Base-by-base conservation (phyloP, 2,329 filamentous ascomycete species). In the Cryphonectria radicalis region DNA sequence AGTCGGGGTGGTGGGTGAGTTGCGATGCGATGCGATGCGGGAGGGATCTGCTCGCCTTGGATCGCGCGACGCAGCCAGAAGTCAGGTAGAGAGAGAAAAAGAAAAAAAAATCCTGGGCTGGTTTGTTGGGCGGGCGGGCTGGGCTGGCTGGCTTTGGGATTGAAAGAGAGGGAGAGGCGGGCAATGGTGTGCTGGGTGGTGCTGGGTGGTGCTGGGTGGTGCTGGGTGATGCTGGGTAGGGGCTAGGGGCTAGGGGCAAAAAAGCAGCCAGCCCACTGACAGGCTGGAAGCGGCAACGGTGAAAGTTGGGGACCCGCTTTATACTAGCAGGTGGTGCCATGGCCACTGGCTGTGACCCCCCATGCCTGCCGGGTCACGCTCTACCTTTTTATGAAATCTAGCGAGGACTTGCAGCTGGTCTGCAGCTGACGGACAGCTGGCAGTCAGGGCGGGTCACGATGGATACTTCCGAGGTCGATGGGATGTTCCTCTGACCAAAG, bases 21-120 rank as follows among this genome's bases (percentile, higher is more conserved):
- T 66, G 50, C 50, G 68, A 53, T 70, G 32, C 32, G 32, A 32
- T 28, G 63, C 53, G 50, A 67, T 42, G 66, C 43, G 71, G 71
- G 63, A 69, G 71, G 71, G 69, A 71, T 73, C 64, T 66, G 71
- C 71, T 73, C 59, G 65, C 66, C 64, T 37, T 60, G 63, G 63
- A 50, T 70, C 62, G 71, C 71, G 69, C 68, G 71, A 66, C 66
- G 63, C 66, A 66, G 37, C 62, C 46, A 62, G 53, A 43, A 28
- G 67, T 53, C 57, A 68, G 65, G 66, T 60, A 65, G 46, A 68
- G 71, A 62, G 50, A 66, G 65, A 66, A 65, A 70, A 65, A 70
- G 53, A 70, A 66, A 63, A 68, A 71, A 71, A 71, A 73, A 73
- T 59, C 63, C 66, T 43, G 71, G 69, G 35, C 25, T 32, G 66